A percentile compares a stretch with the other conserved stretches of the same genome.
phyloP scores from a whole-genome alignment of 257 asterid genomes.

The Plectranthus barbatus region DNA sequence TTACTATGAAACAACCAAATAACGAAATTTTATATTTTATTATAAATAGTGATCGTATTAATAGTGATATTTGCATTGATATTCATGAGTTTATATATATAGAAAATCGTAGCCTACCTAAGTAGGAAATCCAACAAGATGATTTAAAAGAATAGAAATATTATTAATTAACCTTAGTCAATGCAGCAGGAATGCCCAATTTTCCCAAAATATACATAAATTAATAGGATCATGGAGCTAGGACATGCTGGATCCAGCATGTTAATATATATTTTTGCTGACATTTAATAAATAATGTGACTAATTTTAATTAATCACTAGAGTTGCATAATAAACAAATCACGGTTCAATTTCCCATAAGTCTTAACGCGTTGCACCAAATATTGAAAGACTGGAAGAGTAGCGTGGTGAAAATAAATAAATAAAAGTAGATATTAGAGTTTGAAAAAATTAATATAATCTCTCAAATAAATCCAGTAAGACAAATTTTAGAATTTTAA shows the following conservation, averaged over 20 bases:
- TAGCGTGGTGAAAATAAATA: neutral
- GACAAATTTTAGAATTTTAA: neutral
- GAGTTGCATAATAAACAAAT: neutral
- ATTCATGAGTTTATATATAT: too few relatives aligned
- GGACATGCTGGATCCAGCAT: conserved; percentile 4
- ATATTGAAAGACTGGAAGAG: neutral
- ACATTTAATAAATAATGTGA: neutral
- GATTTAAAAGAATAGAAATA: neutral
- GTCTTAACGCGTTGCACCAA: conserved; percentile 6
- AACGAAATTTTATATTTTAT: too few relatives aligned
- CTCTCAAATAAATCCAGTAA: neutral
- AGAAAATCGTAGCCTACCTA: neutral
- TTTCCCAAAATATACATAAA: neutral
- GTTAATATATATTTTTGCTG: neutral
- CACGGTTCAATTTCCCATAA: conserved; percentile 14
- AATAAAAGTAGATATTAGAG: neutral
- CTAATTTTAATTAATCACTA: neutral
- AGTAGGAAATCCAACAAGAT: neutral
- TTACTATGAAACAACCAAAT: too few relatives aligned
- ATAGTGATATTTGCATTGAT: too few relatives aligned
- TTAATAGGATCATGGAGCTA: neutral
- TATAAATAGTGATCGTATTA: too few relatives aligned
- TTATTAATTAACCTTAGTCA: neutral
- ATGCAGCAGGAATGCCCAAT: neutral
- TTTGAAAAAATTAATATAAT: neutral